phyloP scores from a whole-genome alignment of 108 stramenopile species.

The Nitzschia palea region DNA sequence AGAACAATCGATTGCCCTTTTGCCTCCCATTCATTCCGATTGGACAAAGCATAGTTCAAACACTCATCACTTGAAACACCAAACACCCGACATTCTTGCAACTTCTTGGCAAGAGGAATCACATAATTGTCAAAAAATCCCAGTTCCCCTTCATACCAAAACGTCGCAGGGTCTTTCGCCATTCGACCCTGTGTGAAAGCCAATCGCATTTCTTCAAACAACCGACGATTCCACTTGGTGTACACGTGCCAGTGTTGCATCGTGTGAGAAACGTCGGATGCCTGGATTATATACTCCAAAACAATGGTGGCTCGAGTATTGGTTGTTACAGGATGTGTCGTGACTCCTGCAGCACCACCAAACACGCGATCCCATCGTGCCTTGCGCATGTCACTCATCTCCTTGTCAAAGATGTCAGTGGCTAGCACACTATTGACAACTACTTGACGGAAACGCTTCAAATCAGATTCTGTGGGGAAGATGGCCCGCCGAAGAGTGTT shows the following conservation, averaged over 20 bases:
- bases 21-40: no score
- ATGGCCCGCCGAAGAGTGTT: constrained; percentile 14
- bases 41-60: constrained; percentile 34
- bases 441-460: constrained; percentile 30
- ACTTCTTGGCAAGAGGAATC: constrained; percentile 30
- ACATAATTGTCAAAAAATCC: constrained; percentile 42
- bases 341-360: constrained; percentile 5
- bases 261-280: constrained; percentile 43
- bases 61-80: constrained; percentile 32
- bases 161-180: constrained; percentile 5
- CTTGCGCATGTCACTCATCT: constrained; percentile 23
- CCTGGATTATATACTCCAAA: constrained; percentile 46
- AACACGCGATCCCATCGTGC: constrained; percentile 44
- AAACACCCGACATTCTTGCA: constrained; percentile 38
- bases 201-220: constrained; percentile 30
- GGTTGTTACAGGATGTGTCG: no score
- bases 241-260: constrained; percentile 51
- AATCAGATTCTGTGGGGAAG: constrained; percentile 16
- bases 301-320: constrained; percentile 30
- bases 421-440: constrained; percentile 30
- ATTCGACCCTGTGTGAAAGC: constrained; percentile 14
- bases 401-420: constrained; percentile 43
- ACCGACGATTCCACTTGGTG: constrained; percentile 36
- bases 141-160: constrained; percentile 19
- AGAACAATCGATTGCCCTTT: no score